Base-by-base conservation (phyloP, 1,284 basidiomycete genomes). In the Rhodotorula sp. region DNA sequence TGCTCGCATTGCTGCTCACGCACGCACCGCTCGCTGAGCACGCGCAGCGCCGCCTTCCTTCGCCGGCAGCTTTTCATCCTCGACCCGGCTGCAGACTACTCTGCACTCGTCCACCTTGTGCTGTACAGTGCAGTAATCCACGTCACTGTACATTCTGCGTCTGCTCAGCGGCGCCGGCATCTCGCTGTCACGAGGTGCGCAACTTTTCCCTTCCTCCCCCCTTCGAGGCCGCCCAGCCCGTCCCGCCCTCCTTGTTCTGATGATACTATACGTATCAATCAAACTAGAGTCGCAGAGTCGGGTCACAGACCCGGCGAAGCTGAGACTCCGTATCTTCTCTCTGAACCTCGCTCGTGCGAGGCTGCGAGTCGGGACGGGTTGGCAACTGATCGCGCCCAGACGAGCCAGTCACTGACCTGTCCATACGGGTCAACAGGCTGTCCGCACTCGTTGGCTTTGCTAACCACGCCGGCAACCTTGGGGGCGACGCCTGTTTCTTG, bases 221-320 rank as follows among this genome's bases (percentile, higher is more conserved):
- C 14, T 5, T 25, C 23, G 5, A 41, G n/a, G 3, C 13, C 49
- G 16, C 34, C 41, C 23, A 52, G 16, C 27, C 19, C 16, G 48
- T 44, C 34, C 3, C 53, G 45, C 44, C 10, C 44, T 12, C 44
- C 23, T 21, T 5, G 42, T 34, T 45, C 19, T 54, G 57, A 65
- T 61, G 55, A 66, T 27, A 34, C 64, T 44, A 21, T 66, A 66
- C 64, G 64, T 66, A 66, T 66, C 64, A 66, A 58, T 66, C 64
- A 66, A 66, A 66, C 64, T 66, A 66, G 64, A 66, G 64, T 66
- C 64, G 56, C 64, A 46, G 55, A 66, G 64, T 42, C 56, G 21
- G 56, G 64, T 52, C 41, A 52, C 12, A 41, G 49, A 41, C 49
- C 49, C 48, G 48, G 48, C 56, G 50, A 41, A 66, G 64, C 52